Evolutionary conservation across 2,329 filamentous ascomycete species (phyloP), one percentile per base, ranked within the genome.

Genomic region (Aureobasidium melanogenum): DNA sequence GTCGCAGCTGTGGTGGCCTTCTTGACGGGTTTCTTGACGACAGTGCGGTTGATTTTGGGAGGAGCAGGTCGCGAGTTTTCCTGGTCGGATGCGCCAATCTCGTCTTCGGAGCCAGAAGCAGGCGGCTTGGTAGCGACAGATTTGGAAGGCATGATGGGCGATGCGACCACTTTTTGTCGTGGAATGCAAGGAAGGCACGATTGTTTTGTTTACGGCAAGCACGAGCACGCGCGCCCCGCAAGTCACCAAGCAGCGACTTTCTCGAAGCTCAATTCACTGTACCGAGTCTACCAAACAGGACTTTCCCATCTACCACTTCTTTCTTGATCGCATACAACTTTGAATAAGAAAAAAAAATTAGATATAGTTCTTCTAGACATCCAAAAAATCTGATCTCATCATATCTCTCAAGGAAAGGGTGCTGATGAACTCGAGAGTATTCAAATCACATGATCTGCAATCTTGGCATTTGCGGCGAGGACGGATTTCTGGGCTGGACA

Each of bases 1-100:
- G 71, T 71, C 4, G 67, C 67, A 59, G 67, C 60, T 12, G 69
- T 57, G 30, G 67, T 67, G 8, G 64, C 63, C 63, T 67, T 68
- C 57, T 67, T 64, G 24, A 48, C 60, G 9, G 61, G 60, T 66
- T 72, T 74, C 65, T 69, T 70, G 30, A 59, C 51, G 44, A 63
- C 59, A 10, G 57, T 59, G 6, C 63, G 43, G 34, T 65, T 65
- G 58, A 65, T 65, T 10, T 56, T 58, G 17, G 63, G 62, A 14
- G 30, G 46, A n/a, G 32, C 41, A 0, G 52, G 39, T 39, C 55
- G 38, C 26, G 38, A 24, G 10, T 52, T 54, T 47, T 62, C 61
- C 22, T 22, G 52, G 12, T 62, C 61, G 6, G 54, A 52, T 30
- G 41, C 47, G 39, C 34, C 51, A 41, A 62, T 50, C 17, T 62